Percentiles rank a stretch among this genome's conserved stretches.
Evolutionary conservation across 495 filamentous ascomycete species (phyloP).

Genomic region (Parathielavia appendiculata): DNA sequence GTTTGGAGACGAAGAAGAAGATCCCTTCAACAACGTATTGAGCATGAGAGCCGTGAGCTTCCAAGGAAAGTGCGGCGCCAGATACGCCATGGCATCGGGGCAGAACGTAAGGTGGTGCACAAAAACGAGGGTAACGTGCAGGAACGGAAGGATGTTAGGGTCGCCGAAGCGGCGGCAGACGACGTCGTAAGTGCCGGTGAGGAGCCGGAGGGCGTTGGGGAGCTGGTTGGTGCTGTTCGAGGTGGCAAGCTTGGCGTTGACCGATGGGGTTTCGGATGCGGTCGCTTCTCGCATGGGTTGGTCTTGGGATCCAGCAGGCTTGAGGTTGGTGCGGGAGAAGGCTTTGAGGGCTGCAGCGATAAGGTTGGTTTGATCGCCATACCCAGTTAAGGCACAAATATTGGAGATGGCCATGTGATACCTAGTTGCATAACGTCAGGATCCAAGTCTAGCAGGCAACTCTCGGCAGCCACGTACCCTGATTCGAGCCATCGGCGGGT

Average conservation of each 20-base stretch:
- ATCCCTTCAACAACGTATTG: conserved; percentile 52
- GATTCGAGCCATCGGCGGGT: conserved; percentile 59
- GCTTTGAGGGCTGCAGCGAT: conserved; percentile 32
- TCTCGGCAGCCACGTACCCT: conserved; percentile 38
- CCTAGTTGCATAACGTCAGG: conserved; percentile 33
- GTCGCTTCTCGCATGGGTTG: conserved; percentile 18
- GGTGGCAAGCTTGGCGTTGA: conserved; percentile 7
- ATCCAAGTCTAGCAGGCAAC: conserved; percentile 24
- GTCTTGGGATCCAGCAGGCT: conserved; percentile 16
- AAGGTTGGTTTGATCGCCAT: conserved; percentile 37
- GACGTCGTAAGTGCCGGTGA: conserved; percentile 38
- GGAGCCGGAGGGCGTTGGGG: conserved; percentile 26
- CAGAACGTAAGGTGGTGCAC: conserved; percentile 53
- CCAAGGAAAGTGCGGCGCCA: conserved; percentile 58
- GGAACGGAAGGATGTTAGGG: conserved; percentile 57
- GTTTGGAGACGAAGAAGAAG: conserved; percentile 5
- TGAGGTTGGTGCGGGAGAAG: not conserved
- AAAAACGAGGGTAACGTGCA: conserved; percentile 68
- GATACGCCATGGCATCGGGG: conserved; percentile 44
- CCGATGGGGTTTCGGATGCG: conserved; percentile 14
- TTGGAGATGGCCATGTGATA: conserved; percentile 56
- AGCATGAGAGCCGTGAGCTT: conserved; percentile 55
- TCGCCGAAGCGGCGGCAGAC: conserved; percentile 58
- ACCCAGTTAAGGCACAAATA: conserved; percentile 37
- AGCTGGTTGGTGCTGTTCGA: conserved; percentile 19